Conservation (phyloP, 805 yeast genomes). For the Saccharomycopsis olivae region DNA sequence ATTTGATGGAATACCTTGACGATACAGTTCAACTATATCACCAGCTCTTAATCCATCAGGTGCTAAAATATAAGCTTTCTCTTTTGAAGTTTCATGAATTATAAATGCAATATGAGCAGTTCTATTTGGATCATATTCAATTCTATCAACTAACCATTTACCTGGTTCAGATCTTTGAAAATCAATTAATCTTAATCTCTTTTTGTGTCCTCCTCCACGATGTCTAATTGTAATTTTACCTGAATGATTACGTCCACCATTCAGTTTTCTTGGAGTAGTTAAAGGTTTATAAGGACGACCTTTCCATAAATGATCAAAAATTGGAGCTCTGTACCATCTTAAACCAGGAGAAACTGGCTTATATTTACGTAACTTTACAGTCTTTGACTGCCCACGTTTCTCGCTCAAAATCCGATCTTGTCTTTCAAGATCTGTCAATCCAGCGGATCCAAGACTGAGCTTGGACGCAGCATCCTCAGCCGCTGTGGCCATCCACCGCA, state of each 20-base stretch:
- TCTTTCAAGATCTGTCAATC: slow-evolving; percentile 62
- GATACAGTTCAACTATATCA: slow-evolving; percentile 79
- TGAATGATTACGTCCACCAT: slow-evolving; percentile 81
- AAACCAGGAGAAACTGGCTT: slow-evolving; percentile 82
- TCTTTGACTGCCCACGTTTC: slow-evolving; percentile 63
- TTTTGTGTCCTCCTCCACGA: slow-evolving; percentile 94
- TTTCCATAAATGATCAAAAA: slow-evolving; percentile 77
- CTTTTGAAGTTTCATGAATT: slow-evolving; percentile 49
- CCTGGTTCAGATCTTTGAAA: slow-evolving; percentile 59
- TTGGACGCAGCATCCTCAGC: too few species aligned
- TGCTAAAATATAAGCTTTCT: slow-evolving; percentile 74
- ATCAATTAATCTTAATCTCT: slow-evolving; percentile 78
- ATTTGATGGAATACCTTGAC: slow-evolving; percentile 75
- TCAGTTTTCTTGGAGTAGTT: slow-evolving; percentile 54
- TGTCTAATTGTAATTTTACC: slow-evolving; percentile 90
- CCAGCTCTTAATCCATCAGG: slow-evolving; percentile 90
- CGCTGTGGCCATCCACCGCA: too few species aligned
- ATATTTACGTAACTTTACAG: slow-evolving; percentile 59
- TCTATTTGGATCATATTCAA: slow-evolving; percentile 94
- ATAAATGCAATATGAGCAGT: slow-evolving; percentile 86
- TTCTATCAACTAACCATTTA: slow-evolving; percentile 67
- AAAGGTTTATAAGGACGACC: slow-evolving; percentile 72
- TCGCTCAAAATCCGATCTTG: slow-evolving; percentile 64
- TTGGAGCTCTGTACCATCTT: slow-evolving; percentile 81
- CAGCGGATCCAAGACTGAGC: slow-evolving; percentile 33